Conservation (phyloP, 768 basidiomycete species). For the Guyanaporus albipodus region DNA sequence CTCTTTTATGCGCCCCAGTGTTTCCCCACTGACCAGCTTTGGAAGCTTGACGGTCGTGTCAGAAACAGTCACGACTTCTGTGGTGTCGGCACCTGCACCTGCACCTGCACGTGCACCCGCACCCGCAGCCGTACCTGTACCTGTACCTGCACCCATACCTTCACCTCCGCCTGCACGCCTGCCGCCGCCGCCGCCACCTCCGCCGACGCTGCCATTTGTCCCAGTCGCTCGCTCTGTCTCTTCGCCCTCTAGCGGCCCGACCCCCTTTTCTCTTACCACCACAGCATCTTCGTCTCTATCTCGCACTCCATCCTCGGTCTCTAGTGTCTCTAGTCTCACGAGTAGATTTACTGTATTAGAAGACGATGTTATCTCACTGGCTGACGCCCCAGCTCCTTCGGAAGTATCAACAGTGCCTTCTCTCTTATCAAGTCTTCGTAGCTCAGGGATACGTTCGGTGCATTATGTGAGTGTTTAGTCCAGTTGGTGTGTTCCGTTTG, state of each 20-base stretch:
- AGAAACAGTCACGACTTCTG: constrained; percentile 30
- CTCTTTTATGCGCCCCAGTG: constrained; percentile 65
- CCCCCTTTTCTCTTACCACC: constrained; percentile 30
- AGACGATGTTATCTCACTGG: constrained; percentile 22
- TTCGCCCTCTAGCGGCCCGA: constrained; percentile 33
- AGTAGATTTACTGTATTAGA: constrained; percentile 34
- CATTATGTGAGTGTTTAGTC: constrained; percentile 35
- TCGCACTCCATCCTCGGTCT: constrained; percentile 38
- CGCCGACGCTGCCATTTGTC: constrained; percentile 18
- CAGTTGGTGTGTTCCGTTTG: background rate
- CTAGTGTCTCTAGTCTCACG: constrained; percentile 44
- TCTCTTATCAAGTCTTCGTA: constrained; percentile 45
- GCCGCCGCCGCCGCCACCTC: background rate
- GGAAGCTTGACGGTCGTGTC: constrained; percentile 34
- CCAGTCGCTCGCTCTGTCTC: constrained; percentile 16
- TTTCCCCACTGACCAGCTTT: constrained; percentile 31
- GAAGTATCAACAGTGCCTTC: constrained; percentile 56
- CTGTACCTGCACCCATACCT: background rate
- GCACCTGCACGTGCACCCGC: background rate
- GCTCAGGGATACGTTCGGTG: constrained; percentile 16
- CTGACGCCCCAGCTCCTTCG: constrained; percentile 16
- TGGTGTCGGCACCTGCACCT: constrained; percentile 8
- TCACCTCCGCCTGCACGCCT: background rate
- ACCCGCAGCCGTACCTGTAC: background rate
- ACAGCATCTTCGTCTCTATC: constrained; percentile 29